phyloP scores from a whole-genome alignment of 169 alveolate species.

The Eimeria acervulina region DNA sequence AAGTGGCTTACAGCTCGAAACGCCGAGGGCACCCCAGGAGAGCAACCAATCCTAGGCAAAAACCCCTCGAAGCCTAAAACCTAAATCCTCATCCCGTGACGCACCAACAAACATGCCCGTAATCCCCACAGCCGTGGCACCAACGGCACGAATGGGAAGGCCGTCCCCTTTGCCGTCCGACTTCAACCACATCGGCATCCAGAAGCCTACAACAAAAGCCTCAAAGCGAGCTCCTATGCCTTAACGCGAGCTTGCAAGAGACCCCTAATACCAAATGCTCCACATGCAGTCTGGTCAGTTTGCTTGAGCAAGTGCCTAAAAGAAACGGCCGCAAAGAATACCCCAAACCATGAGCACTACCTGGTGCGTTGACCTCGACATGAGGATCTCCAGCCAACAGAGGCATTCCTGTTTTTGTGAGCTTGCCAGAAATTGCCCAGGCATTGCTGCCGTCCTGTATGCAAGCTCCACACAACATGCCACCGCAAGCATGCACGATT shows the following conservation, averaged over 20 bases:
- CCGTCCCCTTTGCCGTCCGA: constrained; percentile 41
- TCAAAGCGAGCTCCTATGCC: neutral
- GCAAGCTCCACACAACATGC: neutral
- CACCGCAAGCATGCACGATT: neutral
- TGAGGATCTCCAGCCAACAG: constrained; percentile 92
- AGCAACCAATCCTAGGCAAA: neutral
- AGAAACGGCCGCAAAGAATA: neutral
- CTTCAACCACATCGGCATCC: constrained; percentile 74
- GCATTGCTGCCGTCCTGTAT: constrained; percentile 88
- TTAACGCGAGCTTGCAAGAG: neutral
- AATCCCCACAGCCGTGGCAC: constrained; percentile 70
- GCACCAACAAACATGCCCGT: constrained; percentile 66
- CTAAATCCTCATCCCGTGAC: neutral
- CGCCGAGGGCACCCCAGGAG: neutral
- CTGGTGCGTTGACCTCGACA: constrained; percentile 85
- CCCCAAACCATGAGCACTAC: neutral
- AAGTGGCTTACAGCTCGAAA: neutral
- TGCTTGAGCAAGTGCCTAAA: neutral
- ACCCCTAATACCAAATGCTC: neutral
- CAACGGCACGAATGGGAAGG: constrained; percentile 49
- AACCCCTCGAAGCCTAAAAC: neutral
- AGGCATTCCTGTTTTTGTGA: constrained; percentile 91
- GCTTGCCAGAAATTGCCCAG: constrained; percentile 90
- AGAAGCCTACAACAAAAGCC: constrained; percentile 33
- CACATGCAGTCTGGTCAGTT: neutral